A percentile compares a stretch with the other conserved stretches of the same genome.
Evolutionary conservation across 1,139 yeast species (phyloP).

Genomic region (Sugiyamaella japonica): DNA sequence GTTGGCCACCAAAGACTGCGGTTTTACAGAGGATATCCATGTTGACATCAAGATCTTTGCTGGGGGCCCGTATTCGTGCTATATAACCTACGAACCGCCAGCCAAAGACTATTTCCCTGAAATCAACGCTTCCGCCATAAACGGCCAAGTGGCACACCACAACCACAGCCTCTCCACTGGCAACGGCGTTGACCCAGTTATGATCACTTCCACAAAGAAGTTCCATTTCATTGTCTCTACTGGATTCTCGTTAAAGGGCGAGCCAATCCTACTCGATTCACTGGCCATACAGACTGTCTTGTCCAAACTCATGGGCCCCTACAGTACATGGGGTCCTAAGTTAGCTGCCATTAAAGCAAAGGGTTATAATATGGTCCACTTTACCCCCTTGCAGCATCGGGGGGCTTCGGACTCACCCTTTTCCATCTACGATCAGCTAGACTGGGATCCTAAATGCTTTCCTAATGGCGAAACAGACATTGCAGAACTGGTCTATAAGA

Average conservation of each 20-base stretch:
- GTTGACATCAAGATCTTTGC: conserved; percentile 60
- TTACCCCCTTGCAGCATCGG: conserved; percentile 86
- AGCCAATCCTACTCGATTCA: conserved; percentile 71
- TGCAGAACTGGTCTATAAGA: conserved; percentile 46
- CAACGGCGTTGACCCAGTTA: conserved; percentile 1
- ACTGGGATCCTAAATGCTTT: conserved; percentile 69
- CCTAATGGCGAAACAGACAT: conserved; percentile 50
- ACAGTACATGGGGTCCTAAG: conserved; percentile 61
- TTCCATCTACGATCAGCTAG: conserved; percentile 82
- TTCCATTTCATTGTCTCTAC: conserved; percentile 84
- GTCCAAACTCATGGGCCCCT: conserved; percentile 86
- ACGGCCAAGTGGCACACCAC: conserved; percentile 1
- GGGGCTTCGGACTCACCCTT: conserved; percentile 93
- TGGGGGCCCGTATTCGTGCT: conserved; percentile 79
- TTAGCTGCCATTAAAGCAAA: conserved; percentile 63
- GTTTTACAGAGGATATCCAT: conserved; percentile 49
- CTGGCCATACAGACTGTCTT: conserved; percentile 82
- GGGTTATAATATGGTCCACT: conserved; percentile 94
- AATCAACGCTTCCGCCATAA: conserved; percentile 13
- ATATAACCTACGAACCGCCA: conserved; percentile 36
- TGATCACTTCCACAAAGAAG: conserved; percentile 47
- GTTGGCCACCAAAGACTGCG: conserved; percentile 44
- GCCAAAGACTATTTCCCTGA: conserved; percentile 27
- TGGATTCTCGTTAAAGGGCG: conserved; percentile 56
- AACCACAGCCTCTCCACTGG: neutral